Conservation (phyloP, 2,329 filamentous ascomycete species). For the Pseudocercospora musae region DNA sequence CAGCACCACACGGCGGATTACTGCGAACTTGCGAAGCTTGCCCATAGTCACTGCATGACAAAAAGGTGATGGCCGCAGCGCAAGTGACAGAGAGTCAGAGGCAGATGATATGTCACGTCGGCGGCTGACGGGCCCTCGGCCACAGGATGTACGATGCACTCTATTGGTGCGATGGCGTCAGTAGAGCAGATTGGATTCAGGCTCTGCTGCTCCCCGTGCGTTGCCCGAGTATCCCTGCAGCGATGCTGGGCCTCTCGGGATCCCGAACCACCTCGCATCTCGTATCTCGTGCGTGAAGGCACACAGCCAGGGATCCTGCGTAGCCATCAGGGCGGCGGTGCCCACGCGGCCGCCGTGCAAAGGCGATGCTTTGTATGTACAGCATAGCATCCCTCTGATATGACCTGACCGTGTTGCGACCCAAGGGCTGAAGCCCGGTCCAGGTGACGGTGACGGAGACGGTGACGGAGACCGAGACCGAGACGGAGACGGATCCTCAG, state of each 20-base stretch:
- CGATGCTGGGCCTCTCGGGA: not conserved
- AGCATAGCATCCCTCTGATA: not conserved
- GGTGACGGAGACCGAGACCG: no score
- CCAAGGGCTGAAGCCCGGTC: not conserved
- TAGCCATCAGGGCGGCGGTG: not conserved
- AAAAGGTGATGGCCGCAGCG: not conserved
- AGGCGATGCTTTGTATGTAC: not conserved
- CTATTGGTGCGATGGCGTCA: constrained; percentile 1
- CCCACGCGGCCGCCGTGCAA: not conserved
- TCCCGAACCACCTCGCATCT: not conserved
- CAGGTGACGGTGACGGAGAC: no score
- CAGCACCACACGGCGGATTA: not conserved
- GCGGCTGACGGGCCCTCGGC: not conserved
- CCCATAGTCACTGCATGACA: constrained; percentile 1
- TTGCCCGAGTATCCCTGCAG: not conserved
- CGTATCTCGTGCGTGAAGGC: not conserved
- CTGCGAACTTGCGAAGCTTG: constrained; percentile 4
- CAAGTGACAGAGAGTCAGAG: constrained; percentile 1
- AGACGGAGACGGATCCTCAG: constrained; percentile 13
- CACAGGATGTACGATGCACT: not conserved
- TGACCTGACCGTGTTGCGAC: not conserved
- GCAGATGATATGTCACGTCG: not conserved
- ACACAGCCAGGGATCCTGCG: constrained; percentile 1
- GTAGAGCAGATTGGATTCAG: not conserved
- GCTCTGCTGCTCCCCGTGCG: constrained; percentile 1